Evolutionary conservation across 768 basidiomycete species (phyloP).

Genomic region (Filobasidium floriforme): DNA sequence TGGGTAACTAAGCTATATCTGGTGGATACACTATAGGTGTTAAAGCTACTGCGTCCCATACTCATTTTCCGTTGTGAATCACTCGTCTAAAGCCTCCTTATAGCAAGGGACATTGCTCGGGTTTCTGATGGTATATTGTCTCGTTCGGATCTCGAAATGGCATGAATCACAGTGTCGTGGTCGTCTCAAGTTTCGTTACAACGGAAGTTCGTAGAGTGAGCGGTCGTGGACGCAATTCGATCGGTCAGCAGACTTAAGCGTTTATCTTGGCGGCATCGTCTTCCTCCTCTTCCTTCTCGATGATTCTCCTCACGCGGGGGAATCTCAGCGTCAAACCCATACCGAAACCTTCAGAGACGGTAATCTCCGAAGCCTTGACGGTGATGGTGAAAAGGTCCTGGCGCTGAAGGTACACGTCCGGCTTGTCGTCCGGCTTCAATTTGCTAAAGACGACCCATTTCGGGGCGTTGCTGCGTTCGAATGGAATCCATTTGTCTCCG

Average conservation of each 20-base stretch:
- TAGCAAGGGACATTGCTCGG: too few species aligned
- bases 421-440: slow-evolving; percentile 43
- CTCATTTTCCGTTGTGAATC: too few species aligned
- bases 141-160: too few species aligned
- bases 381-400: slow-evolving; percentile 52
- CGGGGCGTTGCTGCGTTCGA: slow-evolving; percentile 67
- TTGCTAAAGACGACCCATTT: slow-evolving; percentile 50
- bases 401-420: slow-evolving; percentile 84
- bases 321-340: slow-evolving; percentile 88
- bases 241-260: slow-evolving; percentile 27
- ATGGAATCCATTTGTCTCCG: slow-evolving; percentile 59
- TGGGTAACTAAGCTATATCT: too few species aligned
- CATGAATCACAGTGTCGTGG: too few species aligned
- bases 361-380: slow-evolving; percentile 89
- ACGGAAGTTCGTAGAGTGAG: background rate
- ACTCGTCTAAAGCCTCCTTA: too few species aligned
- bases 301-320: slow-evolving; percentile 61
- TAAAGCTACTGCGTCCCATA: too few species aligned
- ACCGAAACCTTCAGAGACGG: slow-evolving; percentile 63
- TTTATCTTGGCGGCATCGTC: slow-evolving; percentile 50
- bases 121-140: too few species aligned
- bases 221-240: background rate
- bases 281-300: slow-evolving; percentile 60
- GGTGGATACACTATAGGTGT: too few species aligned
- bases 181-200: too few species aligned